These are phyloP conservation scores for Lasiodiplodia sp. DNA, from an alignment of 2,329 filamentous ascomycete species.

Conservation along the genomic window DNA sequence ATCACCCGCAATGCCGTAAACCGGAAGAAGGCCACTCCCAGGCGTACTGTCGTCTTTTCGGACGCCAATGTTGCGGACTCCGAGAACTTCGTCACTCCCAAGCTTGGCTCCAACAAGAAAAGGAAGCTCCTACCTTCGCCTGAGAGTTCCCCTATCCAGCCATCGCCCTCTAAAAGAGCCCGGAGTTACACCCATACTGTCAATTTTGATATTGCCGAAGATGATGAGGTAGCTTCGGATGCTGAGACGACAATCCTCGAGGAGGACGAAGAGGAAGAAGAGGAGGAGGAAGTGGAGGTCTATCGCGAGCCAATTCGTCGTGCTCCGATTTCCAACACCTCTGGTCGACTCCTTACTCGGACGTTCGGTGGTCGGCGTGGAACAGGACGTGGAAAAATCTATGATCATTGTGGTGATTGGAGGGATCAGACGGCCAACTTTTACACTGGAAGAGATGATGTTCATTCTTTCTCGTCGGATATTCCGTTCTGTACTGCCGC, in stretches of 20 bases:
- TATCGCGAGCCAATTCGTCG: constrained; percentile 47
- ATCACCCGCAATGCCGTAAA: constrained; percentile 58
- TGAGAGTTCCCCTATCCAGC: constrained; percentile 48
- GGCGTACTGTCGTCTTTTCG: constrained; percentile 50
- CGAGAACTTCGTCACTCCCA: constrained; percentile 42
- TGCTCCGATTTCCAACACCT: constrained; percentile 43
- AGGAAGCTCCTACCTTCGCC: constrained; percentile 51
- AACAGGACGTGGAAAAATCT: constrained; percentile 47
- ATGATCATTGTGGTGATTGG: constrained; percentile 60
- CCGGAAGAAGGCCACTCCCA: constrained; percentile 43
- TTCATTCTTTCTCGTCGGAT: constrained; percentile 57
- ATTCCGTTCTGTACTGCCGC: constrained; percentile 72
- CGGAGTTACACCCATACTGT: constrained; percentile 37
- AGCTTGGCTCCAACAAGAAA: constrained; percentile 42
- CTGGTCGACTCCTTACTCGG: constrained; percentile 51
- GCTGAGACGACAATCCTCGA: constrained; percentile 30
- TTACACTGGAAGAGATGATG: constrained; percentile 63
- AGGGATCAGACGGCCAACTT: constrained; percentile 66
- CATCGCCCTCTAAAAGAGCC: constrained; percentile 51
- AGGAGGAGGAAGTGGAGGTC: constrained; percentile 35
- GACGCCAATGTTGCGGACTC: constrained; percentile 38
- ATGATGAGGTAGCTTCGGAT: constrained; percentile 28
- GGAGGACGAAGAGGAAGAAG: constrained; percentile 36
- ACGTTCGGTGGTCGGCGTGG: constrained; percentile 54
- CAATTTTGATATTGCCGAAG: constrained; percentile 28